Evolutionary conservation across 768 basidiomycete genomes (phyloP), one percentile per base, ranked within the genome.

Genomic region (Gyrodon lividus): DNA sequence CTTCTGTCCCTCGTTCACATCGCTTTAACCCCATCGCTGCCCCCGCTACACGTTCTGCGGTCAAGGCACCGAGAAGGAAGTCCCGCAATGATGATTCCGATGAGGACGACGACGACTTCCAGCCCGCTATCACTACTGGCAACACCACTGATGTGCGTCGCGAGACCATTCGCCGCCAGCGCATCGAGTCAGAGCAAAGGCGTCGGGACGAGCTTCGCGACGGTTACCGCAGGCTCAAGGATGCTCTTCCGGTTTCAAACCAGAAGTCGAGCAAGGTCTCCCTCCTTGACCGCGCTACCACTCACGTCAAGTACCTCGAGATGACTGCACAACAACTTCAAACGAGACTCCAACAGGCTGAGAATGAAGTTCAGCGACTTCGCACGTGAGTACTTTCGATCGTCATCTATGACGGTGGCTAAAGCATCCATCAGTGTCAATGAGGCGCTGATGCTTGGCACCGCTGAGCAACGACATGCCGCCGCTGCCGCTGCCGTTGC

Each of bases 251-350:
- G 24, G 78, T 86, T 53, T 89, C 87, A 42, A 93, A 92, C 76
- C 91, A 94, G 79, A 91, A 93, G 78, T 85, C 89, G 9, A 91
- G 87, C 80, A 96, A 96, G 74, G 89, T 92, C 47, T 89, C 86
- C 56, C 76, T 95, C 50, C 80, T 96, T 60, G 93, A 95, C 63
- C 84, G 92, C 64, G 89, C 92, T 37, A 89, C 89, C 57, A 84
- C 82, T 47, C 90, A 94, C 72, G 87, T 95, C 76, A 82, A 84
- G 73, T 85, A 89, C 60, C 85, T 94, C 62, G 89, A 93, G 75
- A 81, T 86, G 68, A 83, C 86, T 60, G 86, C 84, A 58, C 79
- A 78, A 52, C 83, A 87, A 63, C 75, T 88, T 59, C 87, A 89
- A 77, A 80, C 79, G 66, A 77, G 86, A 66, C 78, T 92, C 58